A percentile compares a stretch with the other conserved stretches of the same genome.
phyloP scores from a whole-genome alignment of 106 monocot species.

The Narthecium ossifragum region DNA sequence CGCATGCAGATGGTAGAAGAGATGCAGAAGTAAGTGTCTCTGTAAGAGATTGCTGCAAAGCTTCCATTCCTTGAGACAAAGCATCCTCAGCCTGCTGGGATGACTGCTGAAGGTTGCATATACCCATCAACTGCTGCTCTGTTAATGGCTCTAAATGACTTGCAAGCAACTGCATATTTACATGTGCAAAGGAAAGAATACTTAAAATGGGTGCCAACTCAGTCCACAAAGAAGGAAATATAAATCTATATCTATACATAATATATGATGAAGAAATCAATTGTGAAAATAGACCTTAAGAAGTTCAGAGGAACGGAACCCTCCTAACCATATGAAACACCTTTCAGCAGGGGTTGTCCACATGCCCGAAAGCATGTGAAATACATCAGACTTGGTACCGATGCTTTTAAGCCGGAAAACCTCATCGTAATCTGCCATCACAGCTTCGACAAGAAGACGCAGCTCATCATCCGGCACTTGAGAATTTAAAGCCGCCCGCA shows the following conservation, averaged over 20 bases:
- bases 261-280: too few species aligned
- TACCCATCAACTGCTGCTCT: conserved; percentile 86
- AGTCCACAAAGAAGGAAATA: neutral
- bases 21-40: conserved; percentile 68
- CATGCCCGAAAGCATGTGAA: conserved; percentile 95
- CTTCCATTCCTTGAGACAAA: conserved; percentile 93
- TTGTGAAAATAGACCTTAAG: too few species aligned
- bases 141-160: conserved; percentile 80
- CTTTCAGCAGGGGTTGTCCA: conserved; percentile 89
- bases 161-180: conserved; percentile 46
- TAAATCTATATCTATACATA: neutral
- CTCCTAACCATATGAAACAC: conserved; percentile 97
- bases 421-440: conserved; percentile 73
- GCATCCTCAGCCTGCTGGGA: conserved; percentile 92
- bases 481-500: conserved; percentile 56
- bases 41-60: conserved; percentile 74
- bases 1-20: conserved; percentile 21
- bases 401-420: conserved; percentile 66
- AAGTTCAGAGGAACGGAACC: conserved; percentile 79
- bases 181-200: too few species aligned
- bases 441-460: conserved; percentile 48
- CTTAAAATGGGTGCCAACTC: neutral
- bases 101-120: conserved; percentile 92
- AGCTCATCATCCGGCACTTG: conserved; percentile 52
- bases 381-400: conserved; percentile 63